Percentiles rank a stretch among this genome's conserved stretches.
Conservation (phyloP, 177 flowering plant species). For the Vitis hybrid region DNA sequence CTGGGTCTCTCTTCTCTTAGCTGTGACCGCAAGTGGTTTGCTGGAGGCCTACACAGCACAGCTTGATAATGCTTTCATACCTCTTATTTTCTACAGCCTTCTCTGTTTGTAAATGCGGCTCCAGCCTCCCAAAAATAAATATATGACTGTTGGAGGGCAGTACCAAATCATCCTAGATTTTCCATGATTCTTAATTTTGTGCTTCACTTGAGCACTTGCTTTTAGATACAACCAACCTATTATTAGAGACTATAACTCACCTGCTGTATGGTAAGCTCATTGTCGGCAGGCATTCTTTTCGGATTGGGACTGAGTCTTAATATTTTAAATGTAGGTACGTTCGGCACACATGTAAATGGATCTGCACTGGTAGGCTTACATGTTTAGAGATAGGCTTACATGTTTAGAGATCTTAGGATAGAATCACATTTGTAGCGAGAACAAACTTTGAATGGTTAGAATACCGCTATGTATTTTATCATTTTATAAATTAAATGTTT, state of each 20-base stretch:
- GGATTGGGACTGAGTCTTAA: not conserved
- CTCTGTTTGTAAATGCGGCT: conserved; percentile 57
- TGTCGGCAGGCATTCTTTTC: not conserved
- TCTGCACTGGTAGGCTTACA: too few relatives aligned
- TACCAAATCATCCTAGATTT: not conserved
- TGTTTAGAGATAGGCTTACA: too few relatives aligned
- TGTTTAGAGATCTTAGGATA: too few relatives aligned
- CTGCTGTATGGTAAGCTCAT: not conserved
- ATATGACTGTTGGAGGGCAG: not conserved
- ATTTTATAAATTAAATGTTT: too few relatives aligned
- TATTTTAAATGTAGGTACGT: not conserved
- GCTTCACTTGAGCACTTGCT: too few relatives aligned
- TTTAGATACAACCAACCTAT: conserved; percentile 5
- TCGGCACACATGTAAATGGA: not conserved
- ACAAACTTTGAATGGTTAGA: too few relatives aligned
- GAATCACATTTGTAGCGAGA: too few relatives aligned
- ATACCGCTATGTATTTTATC: too few relatives aligned
- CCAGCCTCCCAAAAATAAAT: not conserved
- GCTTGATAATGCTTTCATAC: conserved; percentile 96
- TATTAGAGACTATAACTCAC: not conserved
- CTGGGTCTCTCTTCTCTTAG: conserved; percentile 76
- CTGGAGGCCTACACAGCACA: conserved; percentile 97
- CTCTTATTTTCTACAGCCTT: conserved; percentile 87
- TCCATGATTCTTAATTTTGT: not conserved
- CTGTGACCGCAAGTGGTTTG: conserved; percentile 79